Evolutionary conservation across 208 protist genomes (phyloP), one percentile per base, ranked within the genome.

Genomic region (Acanthamoeba healyi): DNA sequence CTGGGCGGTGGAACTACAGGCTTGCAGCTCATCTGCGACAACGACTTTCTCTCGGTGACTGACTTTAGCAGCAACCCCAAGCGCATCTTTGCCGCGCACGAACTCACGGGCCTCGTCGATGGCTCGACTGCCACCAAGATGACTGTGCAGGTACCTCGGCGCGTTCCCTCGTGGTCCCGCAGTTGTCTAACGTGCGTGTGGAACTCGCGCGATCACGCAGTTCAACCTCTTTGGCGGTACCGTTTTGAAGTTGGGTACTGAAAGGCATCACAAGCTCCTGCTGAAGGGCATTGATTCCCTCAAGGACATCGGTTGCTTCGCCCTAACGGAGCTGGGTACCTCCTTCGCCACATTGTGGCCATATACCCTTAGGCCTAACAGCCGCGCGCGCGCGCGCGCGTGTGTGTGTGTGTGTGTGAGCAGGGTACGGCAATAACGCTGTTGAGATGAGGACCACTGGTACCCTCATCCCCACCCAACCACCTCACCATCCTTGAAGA

Each of bases 191-290:
- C 49, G 10, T 22, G 63, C 26, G 65, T 92, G 34, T 7, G 70
- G 22, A 12, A 26, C 67, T 93, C 49, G 38, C 38, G 22, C 58
- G 24, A 9, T n/a, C n/a, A n/a, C n/a, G n/a, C 63, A 97, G 61
- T 97, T 98, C 67, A 97, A 97, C 82, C 94, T 98, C 22, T 98
- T 97, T 94, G 97, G 96, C 65, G 97, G 96, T 32, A 97, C 97
- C 40, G 95, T 98, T 56, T 63, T 98, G 9, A 98, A 98, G 54
- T 89, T 98, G 22, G 97, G 97, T 61, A 97, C 96, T 1, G 94
- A 97, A 54, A 87, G 93, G 54, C 96, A 98, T 91, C 96, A 98
- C 77, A 44, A 94, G 7, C 46, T 54, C 32, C 96, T 95, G 22
- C 44, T 98, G 15, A 93, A 96, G 34, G 94, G 79, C 36, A 97